Evolutionary conservation across 163 green algal genomes (phyloP), one percentile per base, ranked within the genome.

Genomic region (Scenedesmus sp.): DNA sequence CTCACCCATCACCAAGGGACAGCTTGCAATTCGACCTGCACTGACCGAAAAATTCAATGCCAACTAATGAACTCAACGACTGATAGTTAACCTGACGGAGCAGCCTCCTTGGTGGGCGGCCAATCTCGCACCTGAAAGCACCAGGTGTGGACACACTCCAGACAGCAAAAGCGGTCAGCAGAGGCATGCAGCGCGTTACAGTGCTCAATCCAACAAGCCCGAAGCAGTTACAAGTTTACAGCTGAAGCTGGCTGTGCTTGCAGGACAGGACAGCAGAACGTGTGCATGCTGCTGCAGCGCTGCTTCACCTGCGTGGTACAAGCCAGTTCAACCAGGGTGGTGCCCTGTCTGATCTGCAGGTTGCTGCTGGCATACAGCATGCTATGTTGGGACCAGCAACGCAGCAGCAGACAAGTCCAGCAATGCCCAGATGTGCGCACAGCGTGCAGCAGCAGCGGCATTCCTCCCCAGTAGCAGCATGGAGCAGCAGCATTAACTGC

Each of bases 401-500:
- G 49, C 24, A 20, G 56, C 65, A 83, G 43, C 83, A 80, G 56
- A 40, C 30, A 37, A 1, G 53, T 35, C 5, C n/a, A n/a, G 81
- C 81, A 86, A 7, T 46, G 26, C 51, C n/a, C 51, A 76, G 59
- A 6, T 35, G 53, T 56, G 35, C 20, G 37, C 53, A 56, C 35
- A 53, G 85, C 85, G 40, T 87, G 40, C 51, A 49, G 26, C 51
- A 37, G 33, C 59, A 81, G 81, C 81, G 68, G 5, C 72, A 81
- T 76, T 10, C 6, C 65, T 16, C 65, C 16, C 65, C 18, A 76
- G 65, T 26, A 37, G 30, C 65, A 76, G 24, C 65, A 76, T 40
- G 49, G 42, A 86, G 46, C 70, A 85, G 85, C 68, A 90, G 30
- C 83, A 81, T n/a, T 33, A 81, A 26, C 83, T 43, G 85, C 68